phyloP scores from a whole-genome alignment of 768 basidiomycete genomes.

The Kwoniella botswanensis region DNA sequence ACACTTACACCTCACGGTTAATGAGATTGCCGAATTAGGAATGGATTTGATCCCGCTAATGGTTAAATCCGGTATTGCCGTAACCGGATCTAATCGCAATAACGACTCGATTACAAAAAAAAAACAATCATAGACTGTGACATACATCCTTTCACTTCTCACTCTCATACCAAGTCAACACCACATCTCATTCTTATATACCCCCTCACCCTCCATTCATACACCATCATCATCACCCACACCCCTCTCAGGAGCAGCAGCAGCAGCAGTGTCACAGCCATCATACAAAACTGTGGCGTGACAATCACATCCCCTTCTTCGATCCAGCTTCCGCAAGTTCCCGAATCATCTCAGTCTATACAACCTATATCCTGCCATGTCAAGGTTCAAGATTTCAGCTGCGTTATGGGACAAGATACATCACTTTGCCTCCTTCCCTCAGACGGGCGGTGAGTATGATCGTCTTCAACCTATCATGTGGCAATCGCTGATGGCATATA shows the following conservation, averaged over 20 bases:
- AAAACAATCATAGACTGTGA: not conserved
- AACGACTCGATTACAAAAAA: not conserved
- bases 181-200: not conserved
- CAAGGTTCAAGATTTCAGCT: conserved; percentile 66
- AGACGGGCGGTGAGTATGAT: conserved; percentile 75
- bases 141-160: not conserved
- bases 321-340: not conserved
- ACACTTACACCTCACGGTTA: not conserved
- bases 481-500: not conserved
- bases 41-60: not conserved
- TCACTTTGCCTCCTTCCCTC: conserved; percentile 88
- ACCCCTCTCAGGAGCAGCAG: not conserved
- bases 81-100: not conserved
- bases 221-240: not conserved
- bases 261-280: not conserved
- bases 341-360: not conserved
- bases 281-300: not conserved
- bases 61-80: not conserved
- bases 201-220: not conserved
- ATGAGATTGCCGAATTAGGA: not conserved
- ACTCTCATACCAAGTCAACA: too few species aligned
- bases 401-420: conserved; percentile 87
- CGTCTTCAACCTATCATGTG: too few species aligned
- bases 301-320: not conserved
- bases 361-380: conserved; percentile 36